Percentiles rank a stretch among this genome's conserved stretches.
Conservation (phyloP, 169 alveolate species). For the Eimeria tenella region DNA sequence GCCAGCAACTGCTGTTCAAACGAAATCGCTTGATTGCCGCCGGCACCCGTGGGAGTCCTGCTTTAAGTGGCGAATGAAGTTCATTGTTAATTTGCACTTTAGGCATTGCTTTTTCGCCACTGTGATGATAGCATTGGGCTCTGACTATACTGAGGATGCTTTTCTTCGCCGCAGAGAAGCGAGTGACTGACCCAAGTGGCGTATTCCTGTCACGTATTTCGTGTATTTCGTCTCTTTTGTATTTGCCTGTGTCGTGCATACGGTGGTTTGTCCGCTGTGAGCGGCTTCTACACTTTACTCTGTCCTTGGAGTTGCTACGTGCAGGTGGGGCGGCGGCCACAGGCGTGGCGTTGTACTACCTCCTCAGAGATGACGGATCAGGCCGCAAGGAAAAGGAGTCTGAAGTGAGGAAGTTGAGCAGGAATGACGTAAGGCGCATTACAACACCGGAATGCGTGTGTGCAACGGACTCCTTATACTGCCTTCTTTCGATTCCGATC, state of each 20-base stretch:
- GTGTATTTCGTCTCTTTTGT: background rate
- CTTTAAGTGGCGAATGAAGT: too few relatives aligned
- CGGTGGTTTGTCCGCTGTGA: background rate
- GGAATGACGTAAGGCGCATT: slow-evolving; percentile 9
- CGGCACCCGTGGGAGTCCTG: too few relatives aligned
- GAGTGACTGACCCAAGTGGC: slow-evolving; percentile 30
- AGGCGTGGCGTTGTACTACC: slow-evolving; percentile 81
- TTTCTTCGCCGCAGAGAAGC: slow-evolving; percentile 54
- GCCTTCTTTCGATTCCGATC: background rate
- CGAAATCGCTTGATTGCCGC: too few relatives aligned
- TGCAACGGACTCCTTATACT: background rate
- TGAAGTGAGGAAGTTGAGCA: slow-evolving; percentile 64
- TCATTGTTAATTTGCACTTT: too few relatives aligned
- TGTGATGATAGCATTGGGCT: slow-evolving; percentile 64
- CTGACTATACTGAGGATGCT: background rate
- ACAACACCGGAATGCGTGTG: too few relatives aligned
- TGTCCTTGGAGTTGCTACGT: background rate
- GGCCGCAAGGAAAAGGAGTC: slow-evolving; percentile 72
- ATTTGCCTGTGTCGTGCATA: background rate
- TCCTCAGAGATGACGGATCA: slow-evolving; percentile 80
- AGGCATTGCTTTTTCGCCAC: background rate
- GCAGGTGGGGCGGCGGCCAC: slow-evolving; percentile 85
- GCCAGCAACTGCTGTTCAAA: background rate
- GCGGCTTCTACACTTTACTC: background rate
- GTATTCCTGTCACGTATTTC: background rate